Conservation (phyloP, 2,329 filamentous ascomycete species). For the Pseudogymnoascus sp. region DNA sequence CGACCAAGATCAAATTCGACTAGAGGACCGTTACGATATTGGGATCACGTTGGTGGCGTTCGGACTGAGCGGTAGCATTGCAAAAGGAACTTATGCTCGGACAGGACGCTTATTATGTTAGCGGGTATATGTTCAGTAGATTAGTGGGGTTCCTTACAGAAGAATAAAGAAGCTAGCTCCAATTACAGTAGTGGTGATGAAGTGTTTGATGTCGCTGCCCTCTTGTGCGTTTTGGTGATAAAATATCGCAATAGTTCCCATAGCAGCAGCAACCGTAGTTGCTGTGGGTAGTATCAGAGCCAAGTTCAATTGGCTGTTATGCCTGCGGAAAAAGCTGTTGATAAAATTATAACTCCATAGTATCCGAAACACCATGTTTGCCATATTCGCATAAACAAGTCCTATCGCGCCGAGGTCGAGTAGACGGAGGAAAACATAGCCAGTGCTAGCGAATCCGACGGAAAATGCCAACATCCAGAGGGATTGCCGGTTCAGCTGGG, state of each 20-base stretch:
- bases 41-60: conserved; percentile 9
- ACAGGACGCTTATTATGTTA: conserved; percentile 36
- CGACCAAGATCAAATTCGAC: conserved; percentile 90
- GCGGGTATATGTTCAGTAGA: conserved; percentile 17
- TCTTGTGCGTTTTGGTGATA: background rate
- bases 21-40: conserved; percentile 28
- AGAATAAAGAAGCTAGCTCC: conserved; percentile 7
- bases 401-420: conserved; percentile 66
- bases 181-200: background rate
- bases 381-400: conserved; percentile 74
- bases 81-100: conserved; percentile 47
- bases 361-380: conserved; percentile 85
- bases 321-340: conserved; percentile 47
- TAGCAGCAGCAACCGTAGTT: conserved; percentile 35
- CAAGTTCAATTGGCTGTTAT: conserved; percentile 36
- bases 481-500: conserved; percentile 69
- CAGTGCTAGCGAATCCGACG: conserved; percentile 62
- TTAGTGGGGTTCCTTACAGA: conserved; percentile 25
- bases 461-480: conserved; percentile 81
- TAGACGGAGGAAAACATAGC: conserved; percentile 66
- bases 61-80: conserved; percentile 38
- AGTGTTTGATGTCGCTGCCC: background rate
- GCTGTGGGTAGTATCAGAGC: conserved; percentile 37
- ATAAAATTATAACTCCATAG: conserved; percentile 74
- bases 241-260: conserved; percentile 37